phyloP scores from a whole-genome alignment of 2,329 filamentous ascomycete species.

The Fusarium subglutinans region DNA sequence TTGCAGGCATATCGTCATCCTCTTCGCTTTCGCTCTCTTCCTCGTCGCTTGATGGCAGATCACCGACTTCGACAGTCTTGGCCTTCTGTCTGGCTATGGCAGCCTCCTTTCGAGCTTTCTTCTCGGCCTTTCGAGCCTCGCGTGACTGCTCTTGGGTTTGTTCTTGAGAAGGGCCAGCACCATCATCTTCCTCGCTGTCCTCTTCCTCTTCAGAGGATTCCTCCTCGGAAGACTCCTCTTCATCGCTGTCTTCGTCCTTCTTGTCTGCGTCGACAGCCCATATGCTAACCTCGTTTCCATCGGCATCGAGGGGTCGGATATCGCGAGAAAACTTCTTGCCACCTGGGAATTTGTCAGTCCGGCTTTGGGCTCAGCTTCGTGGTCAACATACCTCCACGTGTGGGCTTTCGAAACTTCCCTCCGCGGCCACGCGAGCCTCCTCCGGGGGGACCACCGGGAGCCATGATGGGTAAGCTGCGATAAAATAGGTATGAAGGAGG shows the following conservation, averaged over 20 bases:
- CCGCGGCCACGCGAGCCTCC: slow-evolving; percentile 76
- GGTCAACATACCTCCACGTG: slow-evolving; percentile 78
- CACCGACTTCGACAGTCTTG: slow-evolving; percentile 80
- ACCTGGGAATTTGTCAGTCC: slow-evolving; percentile 59
- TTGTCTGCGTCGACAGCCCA: slow-evolving; percentile 72
- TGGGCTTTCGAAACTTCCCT: slow-evolving; percentile 94
- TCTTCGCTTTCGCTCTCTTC: slow-evolving; percentile 70
- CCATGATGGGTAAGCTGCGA: slow-evolving; percentile 51
- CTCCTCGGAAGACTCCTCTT: slow-evolving; percentile 62
- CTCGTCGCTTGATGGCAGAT: slow-evolving; percentile 80
- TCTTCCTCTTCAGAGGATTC: slow-evolving; percentile 64
- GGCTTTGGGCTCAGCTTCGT: not conserved
- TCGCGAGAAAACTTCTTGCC: slow-evolving; percentile 96
- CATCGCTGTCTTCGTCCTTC: slow-evolving; percentile 62
- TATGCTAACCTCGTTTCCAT: slow-evolving; percentile 90
- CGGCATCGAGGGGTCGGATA: slow-evolving; percentile 85
- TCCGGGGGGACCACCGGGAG: slow-evolving; percentile 54
- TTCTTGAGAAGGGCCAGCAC: slow-evolving; percentile 52
- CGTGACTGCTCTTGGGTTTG: slow-evolving; percentile 68
- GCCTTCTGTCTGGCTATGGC: slow-evolving; percentile 81
- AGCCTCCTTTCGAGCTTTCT: slow-evolving; percentile 91
- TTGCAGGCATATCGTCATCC: slow-evolving; percentile 77
- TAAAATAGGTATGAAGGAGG: not conserved
- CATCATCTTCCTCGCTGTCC: slow-evolving; percentile 60
- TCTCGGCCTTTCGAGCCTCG: slow-evolving; percentile 86